Evolutionary conservation across 805 yeast genomes (phyloP).

Genomic region (Tetrapisispora nanseiensis): DNA sequence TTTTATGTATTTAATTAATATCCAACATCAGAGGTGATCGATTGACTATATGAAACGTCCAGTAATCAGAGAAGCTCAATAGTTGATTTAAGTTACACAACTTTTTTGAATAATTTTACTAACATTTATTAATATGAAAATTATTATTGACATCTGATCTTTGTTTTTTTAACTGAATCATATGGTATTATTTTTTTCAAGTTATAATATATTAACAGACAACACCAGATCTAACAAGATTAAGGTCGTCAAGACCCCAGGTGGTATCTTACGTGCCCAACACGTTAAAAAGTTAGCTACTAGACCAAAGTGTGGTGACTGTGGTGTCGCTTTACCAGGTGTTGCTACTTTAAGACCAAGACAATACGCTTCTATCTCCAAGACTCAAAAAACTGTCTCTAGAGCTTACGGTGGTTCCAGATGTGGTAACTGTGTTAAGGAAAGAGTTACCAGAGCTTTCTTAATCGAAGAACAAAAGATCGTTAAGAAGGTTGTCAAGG

Average conservation of each 20-base stretch:
- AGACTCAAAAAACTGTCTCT: slow-evolving; percentile 95
- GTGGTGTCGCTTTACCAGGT: slow-evolving; percentile 76
- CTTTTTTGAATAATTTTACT: slow-evolving; percentile 1
- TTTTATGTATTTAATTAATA: too few species aligned
- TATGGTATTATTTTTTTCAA: neutral
- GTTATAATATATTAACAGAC: slow-evolving; percentile 40
- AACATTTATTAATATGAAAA: slow-evolving; percentile 2
- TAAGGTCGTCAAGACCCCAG: slow-evolving; percentile 99
- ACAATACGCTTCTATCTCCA: slow-evolving; percentile 88
- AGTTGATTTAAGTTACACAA: neutral
- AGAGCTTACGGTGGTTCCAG: slow-evolving; percentile 99
- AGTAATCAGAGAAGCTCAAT: too few species aligned
- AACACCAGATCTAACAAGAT: slow-evolving; percentile 99
- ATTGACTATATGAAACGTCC: too few species aligned
- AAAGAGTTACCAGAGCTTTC: slow-evolving; percentile 98
- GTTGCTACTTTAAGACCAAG: slow-evolving; percentile 96
- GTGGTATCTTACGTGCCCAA: slow-evolving; percentile 97
- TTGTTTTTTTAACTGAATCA: too few species aligned
- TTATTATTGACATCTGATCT: neutral
- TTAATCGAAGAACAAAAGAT: slow-evolving; percentile 99
- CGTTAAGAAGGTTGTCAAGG: slow-evolving; percentile 98
- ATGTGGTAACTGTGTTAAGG: slow-evolving; percentile 98
- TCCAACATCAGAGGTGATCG: too few species aligned
- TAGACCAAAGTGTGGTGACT: slow-evolving; percentile 84
- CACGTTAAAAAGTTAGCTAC: slow-evolving; percentile 89